Base-by-base conservation (phyloP, 208 protist genomes). In the Angomonas desouzai region DNA sequence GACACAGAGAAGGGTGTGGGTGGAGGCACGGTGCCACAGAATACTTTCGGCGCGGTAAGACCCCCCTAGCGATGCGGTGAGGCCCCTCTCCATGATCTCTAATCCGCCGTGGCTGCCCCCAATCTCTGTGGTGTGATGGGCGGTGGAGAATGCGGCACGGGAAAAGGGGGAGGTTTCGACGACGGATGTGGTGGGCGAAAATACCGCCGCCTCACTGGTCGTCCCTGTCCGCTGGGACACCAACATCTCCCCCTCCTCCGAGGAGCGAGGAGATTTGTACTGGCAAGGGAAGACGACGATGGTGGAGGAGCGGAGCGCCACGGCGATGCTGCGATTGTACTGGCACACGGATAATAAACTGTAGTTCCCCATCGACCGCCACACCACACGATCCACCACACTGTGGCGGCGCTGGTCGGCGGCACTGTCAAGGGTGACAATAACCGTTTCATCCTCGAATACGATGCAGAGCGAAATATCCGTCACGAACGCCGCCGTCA, bases 1-100 rank as follows among this genome's bases (percentile, higher is more conserved):
- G 38, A 93, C 84, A 59, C 84, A 91, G 1, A 93, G 73, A 36
- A 93, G 63, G 28, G 77, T 91, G 62, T 88, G 80, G 32, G 74
- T 62, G 9, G 77, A 60, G 34, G 87, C 73, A 36, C 70, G 73
- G 64, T 91, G 82, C 87, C 87, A 93, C 28, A 69, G 67, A 60
- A 93, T 65, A 32, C 69, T 51, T 33, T 61, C 51, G 38, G 89
- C 76, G 36, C 70, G 64, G 48, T 88, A 83, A 18, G 62, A 66
- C 1, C 36, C 36, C 6, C 84, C 79, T 16, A 91, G 70, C 2
- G 68, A 77, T 11, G 80, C 63, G 25, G 79, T 83, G 38, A 90
- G 72, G 13, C 80, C 83, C 45, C 76, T 75, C 56, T 72, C 64
- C 0, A 76, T 76, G 34, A 86, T 51, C 20, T 51, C 45, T 16